Evolutionary conservation across 169 alveolate species (phyloP), one percentile per base, ranked within the genome.

Genomic region (Eimeria necatrix): DNA sequence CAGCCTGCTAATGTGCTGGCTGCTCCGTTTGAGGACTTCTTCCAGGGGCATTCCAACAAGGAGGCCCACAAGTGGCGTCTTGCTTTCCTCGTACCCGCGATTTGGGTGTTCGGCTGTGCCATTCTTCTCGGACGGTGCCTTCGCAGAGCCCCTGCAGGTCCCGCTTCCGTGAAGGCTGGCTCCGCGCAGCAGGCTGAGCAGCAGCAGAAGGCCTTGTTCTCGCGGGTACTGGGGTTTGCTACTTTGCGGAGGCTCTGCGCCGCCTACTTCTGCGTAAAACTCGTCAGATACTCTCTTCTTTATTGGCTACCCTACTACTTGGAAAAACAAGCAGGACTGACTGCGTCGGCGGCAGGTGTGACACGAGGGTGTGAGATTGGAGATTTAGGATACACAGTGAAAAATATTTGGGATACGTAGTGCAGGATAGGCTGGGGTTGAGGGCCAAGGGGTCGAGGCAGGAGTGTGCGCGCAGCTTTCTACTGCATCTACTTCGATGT

Each of bases 291-390:
- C 84, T 70, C 96, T 73, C 88, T 96, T 59, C 51, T 96, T 51
- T 86, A 91, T 91, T 96, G 97, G 97, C 93, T 96, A n/a, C 96
- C 97, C 8, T 94, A 93, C 73, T 95, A 92, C 91, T 80, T 96
- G 59, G 93, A 92, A 49, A 85, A 94, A 24, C 95, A 91, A 48
- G 64, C 83, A 6, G 74, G 81, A 51, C 93, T 95, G 59, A 84
- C 84, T 10, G 94, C 96, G 4, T 60, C 94, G 10, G 70, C 87
- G 48, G 96, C 97, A 10, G 96, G 97, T 90, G 59, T 16, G 76
- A 18, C 14, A 16, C 78, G 52, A 7, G 26, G 80, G 26, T 68
- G 16, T n/a, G 32, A 32, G 46, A 8, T 3, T 68, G n/a, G n/a
- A 24, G 78, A n/a, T 68, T 68, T 68, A n/a, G 78, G 78, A 24